Evolutionary conservation across 495 filamentous ascomycete species (phyloP).

Genomic region (Trichodelitschia bisporula): DNA sequence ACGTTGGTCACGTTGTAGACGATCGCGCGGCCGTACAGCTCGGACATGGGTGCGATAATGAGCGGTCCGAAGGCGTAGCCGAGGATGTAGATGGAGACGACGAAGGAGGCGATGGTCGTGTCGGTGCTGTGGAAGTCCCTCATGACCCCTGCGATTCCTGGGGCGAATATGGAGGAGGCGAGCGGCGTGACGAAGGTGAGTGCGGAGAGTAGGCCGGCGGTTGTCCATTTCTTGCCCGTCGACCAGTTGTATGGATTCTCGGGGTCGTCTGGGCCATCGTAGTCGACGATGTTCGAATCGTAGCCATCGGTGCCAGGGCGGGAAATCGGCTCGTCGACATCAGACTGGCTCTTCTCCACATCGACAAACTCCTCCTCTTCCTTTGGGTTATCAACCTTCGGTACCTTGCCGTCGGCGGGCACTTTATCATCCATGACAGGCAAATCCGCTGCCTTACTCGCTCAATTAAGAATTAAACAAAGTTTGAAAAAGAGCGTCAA

Average conservation of each 20-base stretch:
- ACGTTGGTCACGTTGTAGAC: conserved; percentile 2
- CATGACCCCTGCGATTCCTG: conserved; percentile 2
- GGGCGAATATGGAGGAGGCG: conserved; percentile 5
- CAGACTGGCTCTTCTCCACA: too few species aligned
- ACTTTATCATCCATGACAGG: too few species aligned
- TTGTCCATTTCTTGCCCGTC: conserved; percentile 1
- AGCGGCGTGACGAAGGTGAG: conserved; percentile 6
- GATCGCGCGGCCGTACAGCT: conserved; percentile 1
- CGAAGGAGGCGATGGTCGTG: conserved; percentile 4
- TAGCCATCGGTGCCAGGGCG: background rate
- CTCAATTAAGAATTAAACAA: too few species aligned
- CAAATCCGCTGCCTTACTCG: too few species aligned
- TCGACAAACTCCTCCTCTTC: too few species aligned
- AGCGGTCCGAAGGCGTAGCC: conserved; percentile 4
- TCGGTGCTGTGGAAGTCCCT: conserved; percentile 6
- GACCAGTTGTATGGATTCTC: conserved; percentile 6
- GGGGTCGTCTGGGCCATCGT: conserved; percentile 4
- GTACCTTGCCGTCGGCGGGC: too few species aligned
- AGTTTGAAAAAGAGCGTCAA: too few species aligned
- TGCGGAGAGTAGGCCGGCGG: conserved; percentile 3
- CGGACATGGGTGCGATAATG: conserved; percentile 3
- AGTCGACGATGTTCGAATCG: conserved; percentile 2
- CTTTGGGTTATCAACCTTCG: too few species aligned
- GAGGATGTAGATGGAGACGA: conserved; percentile 5
- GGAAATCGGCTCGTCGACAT: too few species aligned